Evolutionary conservation across 805 yeast genomes (phyloP), one percentile per base, ranked within the genome.

Genomic region (Teunomyces atbi): DNA sequence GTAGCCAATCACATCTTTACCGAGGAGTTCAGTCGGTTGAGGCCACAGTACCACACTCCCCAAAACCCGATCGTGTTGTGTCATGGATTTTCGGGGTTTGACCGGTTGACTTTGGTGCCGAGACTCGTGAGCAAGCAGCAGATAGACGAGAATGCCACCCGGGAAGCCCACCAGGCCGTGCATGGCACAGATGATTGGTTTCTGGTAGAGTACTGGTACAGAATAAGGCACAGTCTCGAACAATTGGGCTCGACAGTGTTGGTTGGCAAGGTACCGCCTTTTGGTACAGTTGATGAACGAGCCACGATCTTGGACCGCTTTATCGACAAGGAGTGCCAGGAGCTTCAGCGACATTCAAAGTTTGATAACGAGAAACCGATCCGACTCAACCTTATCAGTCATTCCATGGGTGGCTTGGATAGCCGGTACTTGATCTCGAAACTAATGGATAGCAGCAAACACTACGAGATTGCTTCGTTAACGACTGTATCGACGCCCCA

Each of bases 331-430:
- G 59, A 67, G 45, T 65, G 69, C 40, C 33, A 51, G 39, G 34
- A 40, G 29, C 42, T 61, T 7, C 48, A 59, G 32, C 6, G 35
- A 53, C 50, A 44, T 55, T 48, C 27, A 42, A 49, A 27, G 42
- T 45, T 13, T 41, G 39, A 7, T 5, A 8, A 8, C 2, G 51
- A 57, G 10, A 58, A 57, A 20, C 63, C 68, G 3, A 51, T 81
- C 16, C 82, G 81, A 48, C 74, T 90, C 12, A 91, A 91, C 58
- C 61, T 90, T 37, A 73, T 90, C 20, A 94, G 94, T 5, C 97
- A 90, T 60, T 89, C 96, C 0, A 89, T 90, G 97, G 97, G 97
- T 4, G 97, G 97, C 0, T 67, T 90, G 26, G 97, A 91, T 59
- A 80, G 90, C 28, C 68, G 97, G 43, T 88, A 82, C 59, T 64